phyloP scores from a whole-genome alignment of 164 flowering plant genomes.

The Vitis rupestris region DNA sequence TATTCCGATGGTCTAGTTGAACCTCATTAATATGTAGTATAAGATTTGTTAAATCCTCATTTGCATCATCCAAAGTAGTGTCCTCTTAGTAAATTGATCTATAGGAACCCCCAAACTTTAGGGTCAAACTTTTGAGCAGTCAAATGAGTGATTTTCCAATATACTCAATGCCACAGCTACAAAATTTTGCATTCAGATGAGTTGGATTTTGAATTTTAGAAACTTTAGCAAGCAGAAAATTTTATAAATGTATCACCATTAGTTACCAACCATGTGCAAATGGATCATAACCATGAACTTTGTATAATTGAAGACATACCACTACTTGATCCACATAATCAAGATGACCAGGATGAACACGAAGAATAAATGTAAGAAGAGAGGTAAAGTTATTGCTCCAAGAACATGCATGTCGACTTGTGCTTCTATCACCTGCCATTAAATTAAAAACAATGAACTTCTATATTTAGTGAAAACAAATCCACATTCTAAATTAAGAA shows the following conservation, averaged over 20 bases:
- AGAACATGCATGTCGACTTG: constrained; percentile 82
- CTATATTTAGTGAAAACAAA: too few relatives aligned
- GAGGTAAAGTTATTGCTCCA: constrained; percentile 79
- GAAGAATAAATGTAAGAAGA: constrained; percentile 93
- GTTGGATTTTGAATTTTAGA: too few relatives aligned
- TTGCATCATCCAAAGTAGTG: background rate
- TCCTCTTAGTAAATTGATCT: constrained; percentile 5
- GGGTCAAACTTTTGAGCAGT: too few relatives aligned
- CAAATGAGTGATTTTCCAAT: too few relatives aligned
- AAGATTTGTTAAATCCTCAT: background rate
- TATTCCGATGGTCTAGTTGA: constrained; percentile 10
- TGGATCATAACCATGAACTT: background rate
- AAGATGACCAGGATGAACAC: constrained; percentile 95
- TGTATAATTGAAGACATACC: constrained; percentile 45
- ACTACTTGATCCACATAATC: constrained; percentile 97
- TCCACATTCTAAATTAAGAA: too few relatives aligned
- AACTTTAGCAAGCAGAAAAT: too few relatives aligned
- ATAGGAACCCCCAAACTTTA: too few relatives aligned
- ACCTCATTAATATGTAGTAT: background rate
- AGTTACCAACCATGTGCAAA: background rate
- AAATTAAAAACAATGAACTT: too few relatives aligned
- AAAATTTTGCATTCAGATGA: too few relatives aligned
- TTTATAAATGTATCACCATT: too few relatives aligned
- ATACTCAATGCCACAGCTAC: too few relatives aligned
- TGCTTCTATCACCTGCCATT: constrained; percentile 85